A percentile compares a stretch with the other conserved stretches of the same genome.
Conservation (phyloP, 257 asterid species). For the Salvia miltiorrhiza region DNA sequence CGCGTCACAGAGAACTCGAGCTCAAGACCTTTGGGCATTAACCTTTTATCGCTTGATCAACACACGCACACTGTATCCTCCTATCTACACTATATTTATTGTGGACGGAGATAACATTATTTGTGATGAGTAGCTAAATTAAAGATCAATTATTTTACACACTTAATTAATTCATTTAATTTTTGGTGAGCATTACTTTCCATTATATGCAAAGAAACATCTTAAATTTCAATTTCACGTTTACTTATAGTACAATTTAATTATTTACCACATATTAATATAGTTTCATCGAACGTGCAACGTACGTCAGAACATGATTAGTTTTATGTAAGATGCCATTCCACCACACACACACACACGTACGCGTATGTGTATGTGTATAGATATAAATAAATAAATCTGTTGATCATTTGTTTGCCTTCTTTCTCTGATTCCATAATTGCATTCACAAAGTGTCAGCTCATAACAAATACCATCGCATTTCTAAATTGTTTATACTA, state of each 20-base stretch:
- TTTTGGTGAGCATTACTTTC: background rate
- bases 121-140: too few relatives aligned
- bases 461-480: constrained; percentile 3
- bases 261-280: too few relatives aligned
- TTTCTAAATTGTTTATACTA: background rate
- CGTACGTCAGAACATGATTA: background rate
- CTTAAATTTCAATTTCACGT: background rate
- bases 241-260: background rate
- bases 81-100: too few relatives aligned
- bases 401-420: background rate
- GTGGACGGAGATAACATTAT: too few relatives aligned
- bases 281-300: background rate
- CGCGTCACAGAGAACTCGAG: too few relatives aligned
- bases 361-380: background rate
- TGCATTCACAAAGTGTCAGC: constrained; percentile 10
- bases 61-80: too few relatives aligned
- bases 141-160: too few relatives aligned
- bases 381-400: background rate
- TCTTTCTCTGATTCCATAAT: constrained; percentile 9
- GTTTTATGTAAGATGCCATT: background rate
- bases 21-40: too few relatives aligned
- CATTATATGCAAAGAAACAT: background rate
- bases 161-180: background rate
- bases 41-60: too few relatives aligned
- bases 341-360: background rate